A percentile compares a stretch with the other conserved stretches of the same genome.
These are phyloP conservation scores for Paramecium bursaria DNA, from an alignment of 73 alveolate species.

Conservation along the genomic window DNA sequence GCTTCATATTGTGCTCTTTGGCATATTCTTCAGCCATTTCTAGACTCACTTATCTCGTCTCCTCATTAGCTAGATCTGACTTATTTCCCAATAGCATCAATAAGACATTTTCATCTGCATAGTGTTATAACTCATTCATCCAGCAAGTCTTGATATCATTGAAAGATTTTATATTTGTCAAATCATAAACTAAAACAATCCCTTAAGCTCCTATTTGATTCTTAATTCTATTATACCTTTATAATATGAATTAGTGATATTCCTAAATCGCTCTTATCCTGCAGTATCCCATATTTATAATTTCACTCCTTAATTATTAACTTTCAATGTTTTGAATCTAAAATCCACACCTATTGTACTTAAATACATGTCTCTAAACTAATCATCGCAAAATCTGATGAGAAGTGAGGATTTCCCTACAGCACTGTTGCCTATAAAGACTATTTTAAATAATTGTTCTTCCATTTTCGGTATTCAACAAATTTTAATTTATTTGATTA, in stretches of 20 bases:
- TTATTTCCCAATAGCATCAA: conserved; percentile 72
- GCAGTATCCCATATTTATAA: conserved; percentile 77
- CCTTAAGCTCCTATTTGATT: conserved; percentile 27
- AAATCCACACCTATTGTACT: conserved; percentile 90
- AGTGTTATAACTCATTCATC: conserved; percentile 68
- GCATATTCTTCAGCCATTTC: conserved; percentile 63
- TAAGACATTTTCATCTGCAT: conserved; percentile 62
- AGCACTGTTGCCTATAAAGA: conserved; percentile 79
- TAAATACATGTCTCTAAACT: conserved; percentile 74
- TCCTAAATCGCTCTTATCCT: conserved; percentile 68
- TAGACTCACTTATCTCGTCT: conserved; percentile 53
- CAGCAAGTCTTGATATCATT: conserved; percentile 66
- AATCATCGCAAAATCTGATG: conserved; percentile 76
- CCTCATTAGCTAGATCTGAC: conserved; percentile 59
- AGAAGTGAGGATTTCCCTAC: conserved; percentile 83
- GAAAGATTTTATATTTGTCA: conserved; percentile 67
- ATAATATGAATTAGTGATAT: conserved; percentile 53
- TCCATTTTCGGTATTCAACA: conserved; percentile 85
- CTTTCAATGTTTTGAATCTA: conserved; percentile 76
- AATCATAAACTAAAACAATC: conserved; percentile 60
- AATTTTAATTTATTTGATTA: conserved; percentile 78
- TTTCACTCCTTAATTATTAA: conserved; percentile 74
- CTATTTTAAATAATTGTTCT: conserved; percentile 70
- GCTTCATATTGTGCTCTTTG: conserved; percentile 25
- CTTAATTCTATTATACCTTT: conserved; percentile 29